A percentile compares a stretch with the other conserved stretches of the same genome.
phyloP scores from a whole-genome alignment of 176 grass and related monocot genomes.

The Phoenix dactylifera region DNA sequence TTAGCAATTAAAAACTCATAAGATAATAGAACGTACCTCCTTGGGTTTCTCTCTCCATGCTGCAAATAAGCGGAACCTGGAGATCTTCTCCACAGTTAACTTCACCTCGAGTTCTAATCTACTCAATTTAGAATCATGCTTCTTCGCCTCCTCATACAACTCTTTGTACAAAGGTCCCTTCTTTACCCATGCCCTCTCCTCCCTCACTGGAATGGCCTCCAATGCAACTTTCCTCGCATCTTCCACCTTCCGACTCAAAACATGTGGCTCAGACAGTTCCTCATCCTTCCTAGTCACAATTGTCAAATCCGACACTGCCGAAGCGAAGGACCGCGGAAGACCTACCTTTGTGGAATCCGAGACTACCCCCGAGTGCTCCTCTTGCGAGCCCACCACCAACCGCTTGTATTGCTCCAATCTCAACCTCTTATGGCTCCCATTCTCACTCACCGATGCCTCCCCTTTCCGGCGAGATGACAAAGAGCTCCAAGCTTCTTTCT shows the following conservation, averaged over 20 bases:
- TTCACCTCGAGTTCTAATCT: conserved; percentile 1
- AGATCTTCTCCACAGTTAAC: conserved; percentile 15
- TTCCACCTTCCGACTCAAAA: not conserved
- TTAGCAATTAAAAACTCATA: too few relatives aligned
- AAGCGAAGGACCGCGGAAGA: too few relatives aligned
- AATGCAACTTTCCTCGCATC: conserved; percentile 7
- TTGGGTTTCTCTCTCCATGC: not conserved
- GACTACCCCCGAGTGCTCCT: not conserved
- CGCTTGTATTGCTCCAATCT: conserved; percentile 12
- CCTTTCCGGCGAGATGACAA: too few relatives aligned
- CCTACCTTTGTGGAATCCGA: too few relatives aligned
- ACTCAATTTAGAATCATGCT: conserved; percentile 22
- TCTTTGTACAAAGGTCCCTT: conserved; percentile 5
- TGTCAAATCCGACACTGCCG: conserved; percentile 20
- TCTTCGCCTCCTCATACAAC: conserved; percentile 2
- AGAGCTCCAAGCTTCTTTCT: too few relatives aligned
- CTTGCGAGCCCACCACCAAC: conserved; percentile 1
- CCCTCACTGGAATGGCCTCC: conserved; percentile 1
- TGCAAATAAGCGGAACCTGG: not conserved
- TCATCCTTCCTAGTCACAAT: conserved; percentile 14
- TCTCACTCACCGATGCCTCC: not conserved
- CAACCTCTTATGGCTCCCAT: not conserved
- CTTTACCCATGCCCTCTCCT: not conserved
- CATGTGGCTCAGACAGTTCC: conserved; percentile 4
- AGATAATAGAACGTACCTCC: conserved; percentile 10